These are phyloP conservation scores for Metschnikowia reukaufii DNA, from an alignment of 805 yeast species.

Conservation along the genomic window DNA sequence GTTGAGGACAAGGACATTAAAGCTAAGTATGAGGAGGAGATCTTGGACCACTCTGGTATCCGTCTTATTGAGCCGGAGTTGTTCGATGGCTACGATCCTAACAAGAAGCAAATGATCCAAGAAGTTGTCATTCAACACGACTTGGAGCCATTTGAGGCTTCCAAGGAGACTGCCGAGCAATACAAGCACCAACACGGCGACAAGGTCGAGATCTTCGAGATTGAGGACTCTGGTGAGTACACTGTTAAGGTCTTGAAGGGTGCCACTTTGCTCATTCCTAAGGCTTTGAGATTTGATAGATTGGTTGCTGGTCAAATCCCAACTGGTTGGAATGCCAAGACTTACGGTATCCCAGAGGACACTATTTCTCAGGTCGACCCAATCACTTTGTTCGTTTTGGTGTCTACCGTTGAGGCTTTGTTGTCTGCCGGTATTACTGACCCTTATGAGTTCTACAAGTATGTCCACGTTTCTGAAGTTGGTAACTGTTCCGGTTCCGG, in stretches of 20 bases:
- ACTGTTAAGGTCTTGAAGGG: constrained; percentile 90
- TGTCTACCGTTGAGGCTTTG: constrained; percentile 93
- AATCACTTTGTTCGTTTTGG: constrained; percentile 87
- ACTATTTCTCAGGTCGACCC: constrained; percentile 94
- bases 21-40: constrained; percentile 83
- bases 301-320: constrained; percentile 93
- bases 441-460: constrained; percentile 97
- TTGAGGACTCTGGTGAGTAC: constrained; percentile 88
- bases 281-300: constrained; percentile 75
- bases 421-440: constrained; percentile 94
- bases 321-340: constrained; percentile 95
- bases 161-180: constrained; percentile 92
- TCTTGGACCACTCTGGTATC: constrained; percentile 93
- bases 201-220: constrained; percentile 85
- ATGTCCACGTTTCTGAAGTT: constrained; percentile 96
- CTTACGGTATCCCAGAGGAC: constrained; percentile 94
- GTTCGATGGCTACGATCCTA: constrained; percentile 91
- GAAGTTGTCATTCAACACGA: constrained; percentile 97
- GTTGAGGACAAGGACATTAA: constrained; percentile 95
- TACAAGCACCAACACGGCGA: constrained; percentile 94
- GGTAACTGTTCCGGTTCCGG: constrained; percentile 99
- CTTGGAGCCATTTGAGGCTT: constrained; percentile 91
- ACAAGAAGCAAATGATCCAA: constrained; percentile 88
- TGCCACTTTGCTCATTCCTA: constrained; percentile 87
- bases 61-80: constrained; percentile 95